These are phyloP conservation scores for Elsinoe arachidis DNA, from an alignment of 2,329 filamentous ascomycete genomes.

Conservation along the genomic window DNA sequence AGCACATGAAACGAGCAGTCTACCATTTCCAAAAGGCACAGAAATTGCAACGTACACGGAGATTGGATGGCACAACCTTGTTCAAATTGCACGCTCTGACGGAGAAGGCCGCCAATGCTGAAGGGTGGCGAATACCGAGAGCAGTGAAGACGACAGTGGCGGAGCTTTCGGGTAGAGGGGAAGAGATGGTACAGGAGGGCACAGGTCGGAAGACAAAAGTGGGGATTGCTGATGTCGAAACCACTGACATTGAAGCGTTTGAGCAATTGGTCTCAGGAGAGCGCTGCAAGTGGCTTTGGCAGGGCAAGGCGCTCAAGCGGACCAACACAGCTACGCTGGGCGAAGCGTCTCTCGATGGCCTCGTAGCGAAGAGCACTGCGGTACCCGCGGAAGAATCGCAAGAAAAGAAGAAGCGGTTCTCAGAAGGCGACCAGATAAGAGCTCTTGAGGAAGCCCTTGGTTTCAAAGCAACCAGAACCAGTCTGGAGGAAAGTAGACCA, in stretches of 20 bases:
- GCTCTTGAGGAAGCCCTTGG: not conserved
- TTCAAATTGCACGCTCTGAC: conserved; percentile 74
- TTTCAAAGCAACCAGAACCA: conserved; percentile 5
- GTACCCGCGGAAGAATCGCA: not conserved
- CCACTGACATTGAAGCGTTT: conserved; percentile 78
- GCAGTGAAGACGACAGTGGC: conserved; percentile 93
- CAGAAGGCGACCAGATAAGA: not conserved
- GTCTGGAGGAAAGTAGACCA: not conserved
- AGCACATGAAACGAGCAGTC: conserved; percentile 73
- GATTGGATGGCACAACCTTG: conserved; percentile 75
- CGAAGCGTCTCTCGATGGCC: conserved; percentile 14
- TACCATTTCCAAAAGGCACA: conserved; percentile 83
- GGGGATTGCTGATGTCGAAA: conserved; percentile 87
- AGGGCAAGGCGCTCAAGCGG: conserved; percentile 71
- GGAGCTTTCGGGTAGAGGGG: conserved; percentile 86
- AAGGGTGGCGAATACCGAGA: conserved; percentile 85
- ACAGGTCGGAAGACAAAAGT: conserved; percentile 75
- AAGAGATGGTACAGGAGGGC: conserved; percentile 93
- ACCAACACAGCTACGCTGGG: conserved; percentile 14
- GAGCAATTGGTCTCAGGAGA: conserved; percentile 70
- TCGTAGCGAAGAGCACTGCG: not conserved
- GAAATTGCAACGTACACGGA: conserved; percentile 67
- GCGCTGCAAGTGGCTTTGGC: conserved; percentile 87
- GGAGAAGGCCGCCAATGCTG: conserved; percentile 78
- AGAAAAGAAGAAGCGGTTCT: not conserved